A percentile compares a stretch with the other conserved stretches of the same genome.
phyloP scores from a whole-genome alignment of 1,284 basidiomycete genomes.

The Ustilago loliicola region DNA sequence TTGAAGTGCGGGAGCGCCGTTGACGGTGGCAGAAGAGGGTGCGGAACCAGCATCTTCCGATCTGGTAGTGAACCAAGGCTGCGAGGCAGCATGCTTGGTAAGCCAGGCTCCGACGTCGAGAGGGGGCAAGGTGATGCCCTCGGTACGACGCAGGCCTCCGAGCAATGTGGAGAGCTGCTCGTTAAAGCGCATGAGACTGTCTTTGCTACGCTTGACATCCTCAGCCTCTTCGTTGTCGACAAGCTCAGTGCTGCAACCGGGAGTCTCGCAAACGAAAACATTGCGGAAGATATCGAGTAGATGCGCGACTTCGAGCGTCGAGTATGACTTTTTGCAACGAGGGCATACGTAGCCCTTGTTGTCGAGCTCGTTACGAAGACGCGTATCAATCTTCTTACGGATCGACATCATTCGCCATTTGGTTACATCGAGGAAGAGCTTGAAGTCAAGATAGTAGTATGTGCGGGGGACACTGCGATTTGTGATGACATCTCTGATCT shows the following conservation, averaged over 20 bases:
- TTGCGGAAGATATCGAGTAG: constrained; percentile 78
- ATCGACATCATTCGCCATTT: constrained; percentile 98
- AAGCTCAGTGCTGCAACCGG: constrained; percentile 77
- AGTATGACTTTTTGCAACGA: constrained; percentile 85
- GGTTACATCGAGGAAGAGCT: constrained; percentile 94
- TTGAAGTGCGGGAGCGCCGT: constrained; percentile 47
- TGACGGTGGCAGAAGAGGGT: constrained; percentile 38
- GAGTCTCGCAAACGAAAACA: constrained; percentile 66
- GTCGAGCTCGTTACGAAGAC: constrained; percentile 75
- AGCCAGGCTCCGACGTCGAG: constrained; percentile 77
- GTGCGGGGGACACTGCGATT: constrained; percentile 50
- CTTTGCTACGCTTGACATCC: constrained; percentile 84
- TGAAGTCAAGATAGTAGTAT: constrained; percentile 97
- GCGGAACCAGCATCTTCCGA: constrained; percentile 27
- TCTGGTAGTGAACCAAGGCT: constrained; percentile 53
- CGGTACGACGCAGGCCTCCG: constrained; percentile 87
- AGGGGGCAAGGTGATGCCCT: constrained; percentile 79
- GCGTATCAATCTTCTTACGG: constrained; percentile 83
- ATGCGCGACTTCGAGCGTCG: constrained; percentile 86
- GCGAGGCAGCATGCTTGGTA: constrained; percentile 58
- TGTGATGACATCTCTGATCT: constrained; percentile 51
- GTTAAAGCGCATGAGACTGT: constrained; percentile 95
- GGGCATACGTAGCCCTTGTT: constrained; percentile 97
- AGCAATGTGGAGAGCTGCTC: constrained; percentile 87
- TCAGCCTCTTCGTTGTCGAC: constrained; percentile 92